These are phyloP conservation scores for Metschnikowia cerradonensis DNA, from an alignment of 805 yeast genomes.

Conservation along the genomic window DNA sequence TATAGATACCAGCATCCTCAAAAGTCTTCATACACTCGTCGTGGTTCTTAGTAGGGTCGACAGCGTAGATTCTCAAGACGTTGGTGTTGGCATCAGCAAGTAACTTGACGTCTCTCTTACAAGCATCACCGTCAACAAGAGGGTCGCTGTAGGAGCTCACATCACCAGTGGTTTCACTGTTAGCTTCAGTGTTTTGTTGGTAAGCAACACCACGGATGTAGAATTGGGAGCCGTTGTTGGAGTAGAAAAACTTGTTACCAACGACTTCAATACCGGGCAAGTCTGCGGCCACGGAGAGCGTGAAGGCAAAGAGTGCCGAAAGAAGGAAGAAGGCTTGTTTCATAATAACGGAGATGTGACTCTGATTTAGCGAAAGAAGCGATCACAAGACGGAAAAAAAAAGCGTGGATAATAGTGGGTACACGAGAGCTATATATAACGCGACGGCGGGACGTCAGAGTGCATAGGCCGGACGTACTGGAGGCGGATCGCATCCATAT, in stretches of 20 bases:
- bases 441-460: constrained; percentile 2
- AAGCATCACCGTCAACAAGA: constrained; percentile 61
- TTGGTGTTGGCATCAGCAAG: constrained; percentile 66
- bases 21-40: constrained; percentile 60
- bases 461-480: neutral
- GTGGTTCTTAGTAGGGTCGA: constrained; percentile 70
- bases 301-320: constrained; percentile 11
- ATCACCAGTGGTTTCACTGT: constrained; percentile 27
- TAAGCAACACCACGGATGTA: constrained; percentile 77
- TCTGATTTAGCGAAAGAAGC: constrained; percentile 1
- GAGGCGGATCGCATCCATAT: neutral
- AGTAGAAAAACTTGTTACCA: constrained; percentile 74
- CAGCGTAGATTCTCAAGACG: constrained; percentile 80
- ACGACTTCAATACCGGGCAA: constrained; percentile 52
- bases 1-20: constrained; percentile 41
- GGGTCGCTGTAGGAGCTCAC: constrained; percentile 58
- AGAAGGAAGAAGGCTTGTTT: constrained; percentile 10
- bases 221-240: constrained; percentile 77
- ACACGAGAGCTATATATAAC: constrained; percentile 2
- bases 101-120: constrained; percentile 82
- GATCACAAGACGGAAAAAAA: constrained; percentile 1
- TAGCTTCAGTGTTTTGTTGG: constrained; percentile 60
- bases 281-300: constrained; percentile 12
- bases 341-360: constrained; percentile 7
- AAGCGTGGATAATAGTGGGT: neutral